Evolutionary conservation across 1,284 basidiomycete species (phyloP).

Genomic region (Golubevia pallescens): DNA sequence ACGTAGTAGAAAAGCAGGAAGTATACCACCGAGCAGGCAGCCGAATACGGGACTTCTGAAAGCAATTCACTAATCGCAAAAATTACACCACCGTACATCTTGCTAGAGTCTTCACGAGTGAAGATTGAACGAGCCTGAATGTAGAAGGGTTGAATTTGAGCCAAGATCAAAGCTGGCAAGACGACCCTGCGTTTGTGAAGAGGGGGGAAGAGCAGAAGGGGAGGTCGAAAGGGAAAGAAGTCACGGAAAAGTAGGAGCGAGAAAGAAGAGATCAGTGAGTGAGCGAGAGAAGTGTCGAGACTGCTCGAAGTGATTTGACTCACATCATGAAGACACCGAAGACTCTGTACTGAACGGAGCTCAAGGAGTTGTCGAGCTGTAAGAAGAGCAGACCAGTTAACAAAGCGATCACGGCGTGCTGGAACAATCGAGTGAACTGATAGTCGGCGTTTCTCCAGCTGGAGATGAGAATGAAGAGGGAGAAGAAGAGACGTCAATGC

Average conservation of each 20-base stretch:
- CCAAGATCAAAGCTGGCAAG: constrained; percentile 22
- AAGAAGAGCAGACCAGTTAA: constrained; percentile 27
- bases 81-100: constrained; percentile 22
- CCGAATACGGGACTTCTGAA: constrained; percentile 21
- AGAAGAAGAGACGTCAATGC: too few species aligned
- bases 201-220: not conserved
- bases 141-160: constrained; percentile 24
- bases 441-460: constrained; percentile 37
- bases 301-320: too few species aligned
- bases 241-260: too few species aligned
- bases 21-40: constrained; percentile 15
- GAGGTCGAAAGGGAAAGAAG: too few species aligned
- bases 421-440: constrained; percentile 56
- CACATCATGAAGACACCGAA: constrained; percentile 33
- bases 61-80: constrained; percentile 23
- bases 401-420: constrained; percentile 38
- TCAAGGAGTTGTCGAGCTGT: constrained; percentile 14
- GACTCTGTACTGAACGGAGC: constrained; percentile 24
- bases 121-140: constrained; percentile 18
- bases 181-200: constrained; percentile 6
- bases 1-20: constrained; percentile 26
- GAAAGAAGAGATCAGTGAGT: too few species aligned
- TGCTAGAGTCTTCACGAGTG: constrained; percentile 22
- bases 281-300: too few species aligned
- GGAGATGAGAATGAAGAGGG: constrained; percentile 4